Evolutionary conservation across 345 rosid species (phyloP), one percentile per base, ranked within the genome.

Genomic region (Microthlaspi erraticum): DNA sequence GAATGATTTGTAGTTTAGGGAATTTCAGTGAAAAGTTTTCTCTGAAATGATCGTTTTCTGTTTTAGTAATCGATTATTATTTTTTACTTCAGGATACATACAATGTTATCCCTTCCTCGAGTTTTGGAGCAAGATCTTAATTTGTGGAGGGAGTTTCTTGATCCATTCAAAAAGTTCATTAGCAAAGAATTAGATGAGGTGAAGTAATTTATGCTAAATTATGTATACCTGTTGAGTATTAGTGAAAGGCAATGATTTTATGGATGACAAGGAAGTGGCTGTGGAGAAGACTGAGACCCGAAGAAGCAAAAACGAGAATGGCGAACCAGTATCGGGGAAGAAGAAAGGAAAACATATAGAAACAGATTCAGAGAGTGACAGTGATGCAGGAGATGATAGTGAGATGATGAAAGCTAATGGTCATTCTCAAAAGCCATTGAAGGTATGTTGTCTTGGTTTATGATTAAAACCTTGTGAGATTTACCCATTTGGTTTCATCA

Each of bases 51-150:
- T n/a, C n/a, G n/a, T n/a, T n/a, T n/a, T n/a, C n/a, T n/a, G 55
- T 53, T n/a, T n/a, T n/a, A n/a, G 34, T n/a, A n/a, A 53, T 51
- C 6, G 13, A 7, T 43, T 33, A 3, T 8, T 34, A 2, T 23
- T 23, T n/a, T n/a, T n/a, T n/a, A n/a, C n/a, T 51, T 57, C 82
- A 93, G 96, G 57, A 55, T 77, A 67, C 72, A 89, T 70, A 85
- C 97, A 14, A 82, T 94, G 96, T 88, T 83, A 51, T 85, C 85
- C 64, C 87, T 87, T 65, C 95, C 95, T 68, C 82, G 97, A 31
- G 83, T 86, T 57, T 75, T 91, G 78, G 99, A 94, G 83, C 80
- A 82, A 77, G 99, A 94, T 82, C 91, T 94, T 74, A 70, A 81
- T 55, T 82, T 91, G 39, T 85, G 83, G 42, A 85, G 85, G 57